Conservation (phyloP, 2,329 filamentous ascomycete species). For the Fusarium heterosporum region DNA sequence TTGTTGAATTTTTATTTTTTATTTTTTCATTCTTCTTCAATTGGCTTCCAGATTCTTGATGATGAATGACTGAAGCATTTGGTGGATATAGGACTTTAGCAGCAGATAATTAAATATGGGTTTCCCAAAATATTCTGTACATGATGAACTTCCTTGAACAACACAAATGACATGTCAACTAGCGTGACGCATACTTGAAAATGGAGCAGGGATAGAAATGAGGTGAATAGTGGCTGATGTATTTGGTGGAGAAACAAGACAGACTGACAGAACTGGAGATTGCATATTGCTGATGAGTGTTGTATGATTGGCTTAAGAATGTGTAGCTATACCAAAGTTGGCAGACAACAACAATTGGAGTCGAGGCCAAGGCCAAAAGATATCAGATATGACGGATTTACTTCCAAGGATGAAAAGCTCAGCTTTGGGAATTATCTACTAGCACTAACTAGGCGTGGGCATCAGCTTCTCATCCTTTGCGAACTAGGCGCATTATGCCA, state of each 20-base stretch:
- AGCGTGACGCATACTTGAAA: not conserved
- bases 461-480: not conserved
- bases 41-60: slow-evolving; percentile 13
- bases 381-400: not conserved
- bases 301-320: not conserved
- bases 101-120: slow-evolving; percentile 21
- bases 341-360: not conserved
- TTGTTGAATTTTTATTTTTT: not conserved
- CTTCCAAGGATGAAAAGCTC: not conserved
- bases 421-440: too few species aligned
- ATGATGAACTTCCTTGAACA: not conserved
- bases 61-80: slow-evolving; percentile 10
- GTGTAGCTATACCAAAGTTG: not conserved
- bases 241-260: slow-evolving; percentile 6
- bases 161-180: not conserved
- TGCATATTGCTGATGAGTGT: not conserved
- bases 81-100: slow-evolving; percentile 17
- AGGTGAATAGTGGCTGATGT: not conserved
- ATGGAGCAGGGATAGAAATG: not conserved
- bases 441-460: not conserved
- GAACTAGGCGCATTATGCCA: slow-evolving; percentile 12
- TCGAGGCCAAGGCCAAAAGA: not conserved
- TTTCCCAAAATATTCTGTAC: slow-evolving; percentile 6
- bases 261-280: not conserved
- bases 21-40: slow-evolving; percentile 8